A percentile compares a stretch with the other conserved stretches of the same genome.
These are phyloP conservation scores for Cystofilobasidium ferigula DNA, from an alignment of 768 basidiomycete genomes.

Conservation along the genomic window DNA sequence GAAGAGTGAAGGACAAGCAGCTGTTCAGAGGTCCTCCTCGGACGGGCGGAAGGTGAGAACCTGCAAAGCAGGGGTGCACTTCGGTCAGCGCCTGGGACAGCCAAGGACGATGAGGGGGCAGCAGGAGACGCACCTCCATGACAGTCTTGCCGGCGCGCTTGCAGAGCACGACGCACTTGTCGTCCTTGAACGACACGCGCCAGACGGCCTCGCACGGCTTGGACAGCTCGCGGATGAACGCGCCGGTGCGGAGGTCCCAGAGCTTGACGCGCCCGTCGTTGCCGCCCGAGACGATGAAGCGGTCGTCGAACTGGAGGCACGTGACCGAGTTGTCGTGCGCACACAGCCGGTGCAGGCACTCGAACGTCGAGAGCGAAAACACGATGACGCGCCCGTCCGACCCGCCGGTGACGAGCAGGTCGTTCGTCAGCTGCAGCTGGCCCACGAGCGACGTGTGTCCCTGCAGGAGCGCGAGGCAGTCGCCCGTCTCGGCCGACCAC, in stretches of 20 bases:
- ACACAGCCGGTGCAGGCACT: conserved; percentile 50
- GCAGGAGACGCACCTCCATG: conserved; percentile 52
- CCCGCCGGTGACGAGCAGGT: conserved; percentile 67
- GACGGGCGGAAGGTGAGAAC: conserved; percentile 22
- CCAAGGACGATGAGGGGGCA: background rate
- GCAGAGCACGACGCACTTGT: conserved; percentile 69
- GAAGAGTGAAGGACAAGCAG: background rate
- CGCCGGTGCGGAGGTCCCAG: conserved; percentile 47
- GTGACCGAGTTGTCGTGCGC: conserved; percentile 82
- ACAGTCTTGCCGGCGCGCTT: conserved; percentile 69
- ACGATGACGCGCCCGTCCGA: conserved; percentile 78
- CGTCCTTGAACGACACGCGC: conserved; percentile 65
- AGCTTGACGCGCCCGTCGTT: conserved; percentile 39
- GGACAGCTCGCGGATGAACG: conserved; percentile 62
- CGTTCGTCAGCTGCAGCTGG: conserved; percentile 63
- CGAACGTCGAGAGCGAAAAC: conserved; percentile 46
- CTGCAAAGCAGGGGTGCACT: background rate
- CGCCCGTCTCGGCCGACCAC: conserved; percentile 74
- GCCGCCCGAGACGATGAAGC: conserved; percentile 52
- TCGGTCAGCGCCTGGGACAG: too few species aligned
- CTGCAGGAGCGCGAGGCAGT: conserved; percentile 72
- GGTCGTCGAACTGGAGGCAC: conserved; percentile 70
- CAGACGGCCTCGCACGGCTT: conserved; percentile 65
- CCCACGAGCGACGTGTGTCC: conserved; percentile 89
- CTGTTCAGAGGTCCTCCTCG: conserved; percentile 16